A percentile compares a stretch with the other conserved stretches of the same genome.
phyloP scores from a whole-genome alignment of 73 alveolate species.

The Breviolum minutum region DNA sequence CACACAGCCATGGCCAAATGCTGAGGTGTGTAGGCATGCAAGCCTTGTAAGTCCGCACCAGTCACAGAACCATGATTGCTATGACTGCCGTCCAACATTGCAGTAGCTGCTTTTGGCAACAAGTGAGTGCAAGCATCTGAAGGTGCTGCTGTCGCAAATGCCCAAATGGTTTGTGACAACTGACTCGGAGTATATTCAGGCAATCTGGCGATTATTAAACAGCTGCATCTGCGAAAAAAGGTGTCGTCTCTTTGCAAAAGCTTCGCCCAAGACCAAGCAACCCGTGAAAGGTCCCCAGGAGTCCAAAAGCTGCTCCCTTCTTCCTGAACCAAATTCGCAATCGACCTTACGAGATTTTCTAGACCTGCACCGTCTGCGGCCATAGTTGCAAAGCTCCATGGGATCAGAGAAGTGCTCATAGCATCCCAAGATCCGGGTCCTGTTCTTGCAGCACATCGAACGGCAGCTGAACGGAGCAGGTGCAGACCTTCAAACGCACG shows the following conservation, averaged over 20 bases:
- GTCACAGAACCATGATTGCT: no score
- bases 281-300: conserved; percentile 76
- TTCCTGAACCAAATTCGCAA: not conserved
- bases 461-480: conserved; percentile 40
- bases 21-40: conserved; percentile 63
- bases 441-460: conserved; percentile 35
- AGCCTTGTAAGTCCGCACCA: no score
- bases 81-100: not conserved
- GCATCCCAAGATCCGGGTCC: conserved; percentile 87
- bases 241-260: conserved; percentile 42
- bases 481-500: conserved; percentile 42
- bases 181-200: conserved; percentile 77
- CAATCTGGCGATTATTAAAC: conserved; percentile 37
- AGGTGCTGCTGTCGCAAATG: conserved; percentile 77
- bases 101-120: conserved; percentile 32
- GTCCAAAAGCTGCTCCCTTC: conserved; percentile 63
- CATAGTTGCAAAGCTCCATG: conserved; percentile 77
- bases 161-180: conserved; percentile 82
- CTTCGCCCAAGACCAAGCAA: conserved; percentile 70
- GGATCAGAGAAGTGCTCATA: conserved; percentile 75
- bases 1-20: conserved; percentile 78
- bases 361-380: not conserved
- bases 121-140: conserved; percentile 30
- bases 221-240: conserved; percentile 59
- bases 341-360: not conserved